Evolutionary conservation across 2,329 filamentous ascomycete genomes (phyloP).

Genomic region (Claviceps cyperi): DNA sequence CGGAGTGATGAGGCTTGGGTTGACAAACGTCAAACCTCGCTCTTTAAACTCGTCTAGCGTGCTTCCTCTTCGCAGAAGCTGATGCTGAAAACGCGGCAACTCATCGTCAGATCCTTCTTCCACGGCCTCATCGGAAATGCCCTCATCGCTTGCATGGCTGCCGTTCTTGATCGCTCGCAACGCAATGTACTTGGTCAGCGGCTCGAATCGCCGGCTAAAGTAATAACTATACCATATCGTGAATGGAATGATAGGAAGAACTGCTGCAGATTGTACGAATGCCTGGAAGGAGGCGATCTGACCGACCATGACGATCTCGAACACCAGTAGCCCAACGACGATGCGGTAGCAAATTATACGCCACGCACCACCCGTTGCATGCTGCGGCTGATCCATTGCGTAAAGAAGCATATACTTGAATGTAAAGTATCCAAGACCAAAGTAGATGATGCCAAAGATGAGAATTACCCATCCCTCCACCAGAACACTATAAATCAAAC

Average conservation of each 20-base stretch:
- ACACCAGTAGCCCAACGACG: slow-evolving; percentile 72
- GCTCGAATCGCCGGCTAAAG: slow-evolving; percentile 68
- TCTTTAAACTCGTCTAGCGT: slow-evolving; percentile 63
- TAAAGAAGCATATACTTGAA: slow-evolving; percentile 98
- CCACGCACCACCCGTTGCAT: slow-evolving; percentile 88
- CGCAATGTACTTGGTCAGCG: slow-evolving; percentile 84
- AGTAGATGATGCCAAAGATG: slow-evolving; percentile 71
- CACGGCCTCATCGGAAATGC: slow-evolving; percentile 21
- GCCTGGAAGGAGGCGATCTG: slow-evolving; percentile 63
- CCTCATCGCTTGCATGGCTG: slow-evolving; percentile 29
- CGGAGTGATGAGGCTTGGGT: slow-evolving; percentile 57
- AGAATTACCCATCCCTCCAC: slow-evolving; percentile 68
- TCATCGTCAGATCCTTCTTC: slow-evolving; percentile 28
- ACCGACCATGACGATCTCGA: slow-evolving; percentile 82
- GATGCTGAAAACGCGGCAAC: slow-evolving; percentile 25
- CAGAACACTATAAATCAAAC: slow-evolving; percentile 84
- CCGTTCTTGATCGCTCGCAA: slow-evolving; percentile 61
- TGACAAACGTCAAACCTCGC: slow-evolving; percentile 55
- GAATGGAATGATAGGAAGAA: slow-evolving; percentile 61
- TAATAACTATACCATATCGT: slow-evolving; percentile 86
- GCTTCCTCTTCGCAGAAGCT: slow-evolving; percentile 36
- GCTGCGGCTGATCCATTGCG: slow-evolving; percentile 93
- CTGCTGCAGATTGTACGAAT: slow-evolving; percentile 55
- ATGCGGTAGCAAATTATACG: slow-evolving; percentile 91
- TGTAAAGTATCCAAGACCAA: slow-evolving; percentile 68